These are phyloP conservation scores for Mortierella sp. DNA, from an alignment of 371 early-diverging fungal species.

Conservation along the genomic window DNA sequence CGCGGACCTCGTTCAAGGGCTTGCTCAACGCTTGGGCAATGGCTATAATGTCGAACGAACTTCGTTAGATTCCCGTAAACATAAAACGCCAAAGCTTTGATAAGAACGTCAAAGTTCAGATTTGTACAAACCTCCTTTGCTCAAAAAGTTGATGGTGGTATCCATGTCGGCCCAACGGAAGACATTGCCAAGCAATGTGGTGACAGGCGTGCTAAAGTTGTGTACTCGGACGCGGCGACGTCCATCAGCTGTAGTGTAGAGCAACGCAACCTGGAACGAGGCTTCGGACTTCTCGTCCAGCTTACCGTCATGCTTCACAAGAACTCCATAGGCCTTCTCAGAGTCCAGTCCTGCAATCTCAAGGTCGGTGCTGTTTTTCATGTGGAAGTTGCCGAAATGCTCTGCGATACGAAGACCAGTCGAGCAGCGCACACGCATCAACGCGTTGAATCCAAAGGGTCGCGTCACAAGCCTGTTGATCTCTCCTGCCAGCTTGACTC, in stretches of 20 bases:
- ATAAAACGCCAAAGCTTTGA: background rate
- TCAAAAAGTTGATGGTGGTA: conserved; percentile 87
- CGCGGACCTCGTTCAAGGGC: conserved; percentile 86
- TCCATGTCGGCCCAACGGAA: conserved; percentile 96
- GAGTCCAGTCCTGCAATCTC: conserved; percentile 93
- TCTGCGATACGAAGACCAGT: conserved; percentile 87
- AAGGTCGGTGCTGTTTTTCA: conserved; percentile 93
- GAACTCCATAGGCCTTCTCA: conserved; percentile 86
- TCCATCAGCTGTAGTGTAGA: conserved; percentile 93
- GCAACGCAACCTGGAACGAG: conserved; percentile 91
- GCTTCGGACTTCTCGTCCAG: conserved; percentile 87
- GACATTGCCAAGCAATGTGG: conserved; percentile 81
- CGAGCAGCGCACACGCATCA: conserved; percentile 92
- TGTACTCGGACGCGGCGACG: conserved; percentile 93
- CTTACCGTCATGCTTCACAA: conserved; percentile 90
- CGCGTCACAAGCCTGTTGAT: conserved; percentile 79
- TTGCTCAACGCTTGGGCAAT: conserved; percentile 75
- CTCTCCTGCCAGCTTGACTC: conserved; percentile 76
- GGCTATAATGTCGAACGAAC: conserved; percentile 53
- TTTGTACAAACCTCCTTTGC: conserved; percentile 73
- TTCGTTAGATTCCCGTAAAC: background rate
- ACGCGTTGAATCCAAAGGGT: conserved; percentile 90
- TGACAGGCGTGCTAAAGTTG: conserved; percentile 86
- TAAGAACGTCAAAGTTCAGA: background rate
- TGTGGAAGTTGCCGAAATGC: conserved; percentile 94